phyloP scores from a whole-genome alignment of 768 basidiomycete species.

The Termitomyces eurrhizus region DNA sequence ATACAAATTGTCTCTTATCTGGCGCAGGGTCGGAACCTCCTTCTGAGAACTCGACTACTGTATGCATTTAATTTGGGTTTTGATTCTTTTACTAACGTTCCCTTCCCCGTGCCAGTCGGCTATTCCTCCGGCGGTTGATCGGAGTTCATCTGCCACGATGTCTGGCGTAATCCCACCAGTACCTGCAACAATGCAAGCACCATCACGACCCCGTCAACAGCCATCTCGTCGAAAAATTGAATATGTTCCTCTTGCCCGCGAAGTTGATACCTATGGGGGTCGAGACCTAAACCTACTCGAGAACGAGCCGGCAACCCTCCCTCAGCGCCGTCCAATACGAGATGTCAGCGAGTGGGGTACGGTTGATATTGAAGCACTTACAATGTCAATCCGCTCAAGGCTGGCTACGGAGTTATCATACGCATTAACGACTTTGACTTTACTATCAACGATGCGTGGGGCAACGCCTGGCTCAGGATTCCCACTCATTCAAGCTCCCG shows the following conservation, averaged over 20 bases:
- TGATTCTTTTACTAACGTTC: slow-evolving; percentile 8
- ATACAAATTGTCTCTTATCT: slow-evolving; percentile 4
- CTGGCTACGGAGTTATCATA: slow-evolving; percentile 84
- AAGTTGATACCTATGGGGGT: slow-evolving; percentile 74
- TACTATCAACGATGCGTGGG: slow-evolving; percentile 76
- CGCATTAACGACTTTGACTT: slow-evolving; percentile 80
- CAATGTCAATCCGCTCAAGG: slow-evolving; percentile 89
- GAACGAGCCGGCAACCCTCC: slow-evolving; percentile 48
- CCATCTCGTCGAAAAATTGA: slow-evolving; percentile 78
- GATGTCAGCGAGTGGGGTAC: slow-evolving; percentile 83
- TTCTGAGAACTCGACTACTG: slow-evolving; percentile 38
- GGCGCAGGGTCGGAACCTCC: slow-evolving; percentile 35
- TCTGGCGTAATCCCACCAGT: slow-evolving; percentile 23
- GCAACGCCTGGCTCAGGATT: slow-evolving; percentile 65
- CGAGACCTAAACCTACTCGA: slow-evolving; percentile 71
- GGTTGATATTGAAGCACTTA: slow-evolving; percentile 88
- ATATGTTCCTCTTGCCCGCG: slow-evolving; percentile 78
- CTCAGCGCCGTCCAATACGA: slow-evolving; percentile 56
- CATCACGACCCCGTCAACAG: slow-evolving; percentile 41
- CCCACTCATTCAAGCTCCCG: slow-evolving; percentile 69
- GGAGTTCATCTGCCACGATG: slow-evolving; percentile 21
- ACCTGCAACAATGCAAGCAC: slow-evolving; percentile 23
- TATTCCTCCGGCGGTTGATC: slow-evolving; percentile 26
- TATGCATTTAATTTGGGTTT: slow-evolving; percentile 30
- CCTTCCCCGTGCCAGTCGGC: slow-evolving; percentile 21